These are phyloP conservation scores for Podospora tetraspora DNA, from an alignment of 495 filamentous ascomycete genomes.

Conservation along the genomic window DNA sequence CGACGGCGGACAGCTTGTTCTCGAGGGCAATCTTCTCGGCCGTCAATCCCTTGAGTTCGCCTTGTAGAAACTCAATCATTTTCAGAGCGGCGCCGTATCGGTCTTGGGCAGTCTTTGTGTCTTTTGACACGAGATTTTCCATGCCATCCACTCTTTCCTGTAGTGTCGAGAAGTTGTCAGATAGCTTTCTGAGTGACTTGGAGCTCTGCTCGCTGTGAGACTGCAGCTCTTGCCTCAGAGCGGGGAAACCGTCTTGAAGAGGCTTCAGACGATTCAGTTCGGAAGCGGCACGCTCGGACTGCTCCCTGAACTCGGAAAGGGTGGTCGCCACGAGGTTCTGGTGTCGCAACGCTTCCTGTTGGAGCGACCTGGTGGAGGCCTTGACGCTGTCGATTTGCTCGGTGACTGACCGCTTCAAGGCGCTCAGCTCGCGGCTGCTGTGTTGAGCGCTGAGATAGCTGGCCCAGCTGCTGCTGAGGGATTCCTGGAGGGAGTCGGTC, in stretches of 20 bases:
- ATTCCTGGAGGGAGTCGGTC: slow-evolving; percentile 16
- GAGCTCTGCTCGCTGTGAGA: slow-evolving; percentile 9
- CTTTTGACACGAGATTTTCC: slow-evolving; percentile 4
- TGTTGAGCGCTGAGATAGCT: slow-evolving; percentile 27
- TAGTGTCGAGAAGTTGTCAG: slow-evolving; percentile 5
- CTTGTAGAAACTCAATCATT: slow-evolving; percentile 16
- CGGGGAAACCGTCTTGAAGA: slow-evolving; percentile 10
- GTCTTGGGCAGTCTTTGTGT: slow-evolving; percentile 13
- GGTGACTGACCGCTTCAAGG: slow-evolving; percentile 17
- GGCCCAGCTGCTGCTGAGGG: slow-evolving; percentile 22
- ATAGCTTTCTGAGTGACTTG: slow-evolving; percentile 8
- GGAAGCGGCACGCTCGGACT: slow-evolving; percentile 10
- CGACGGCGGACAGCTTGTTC: slow-evolving; percentile 16
- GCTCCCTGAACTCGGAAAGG: slow-evolving; percentile 17
- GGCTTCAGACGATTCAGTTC: slow-evolving; percentile 8
- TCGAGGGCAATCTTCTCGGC: slow-evolving; percentile 12
- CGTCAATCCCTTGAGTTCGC: slow-evolving; percentile 16
- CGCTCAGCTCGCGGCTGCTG: slow-evolving; percentile 17
- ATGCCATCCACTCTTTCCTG: slow-evolving; percentile 11
- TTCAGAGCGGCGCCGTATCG: slow-evolving; percentile 14
- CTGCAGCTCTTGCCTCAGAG: slow-evolving; percentile 13
- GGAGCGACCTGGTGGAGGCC: slow-evolving; percentile 13
- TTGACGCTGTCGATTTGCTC: slow-evolving; percentile 15
- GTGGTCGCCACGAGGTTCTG: slow-evolving; percentile 16
- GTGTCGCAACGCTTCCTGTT: slow-evolving; percentile 10